Evolutionary conservation across 1,139 yeast species (phyloP), one percentile per base, ranked within the genome.

Genomic region (Candida pseudoviswanathii): DNA sequence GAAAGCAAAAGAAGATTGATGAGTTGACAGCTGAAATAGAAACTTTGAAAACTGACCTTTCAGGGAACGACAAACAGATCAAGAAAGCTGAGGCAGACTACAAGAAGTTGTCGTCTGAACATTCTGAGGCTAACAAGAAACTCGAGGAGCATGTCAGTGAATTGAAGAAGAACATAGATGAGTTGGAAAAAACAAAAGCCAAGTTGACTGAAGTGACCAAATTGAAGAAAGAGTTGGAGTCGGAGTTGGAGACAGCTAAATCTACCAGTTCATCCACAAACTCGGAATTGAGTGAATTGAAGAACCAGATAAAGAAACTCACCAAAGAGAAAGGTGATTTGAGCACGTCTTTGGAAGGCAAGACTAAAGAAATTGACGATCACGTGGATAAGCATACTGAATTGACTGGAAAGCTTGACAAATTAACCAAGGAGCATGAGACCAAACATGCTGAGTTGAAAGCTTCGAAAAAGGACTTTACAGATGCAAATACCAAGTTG

Each of bases 271-370:
- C 24, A 7, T 29, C 41, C 7, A 47, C 37, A 10, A 27, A 21
- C 21, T 6, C 44, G 2, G 43, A 54, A 33, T 37, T 52, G 24
- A 44, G 39, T 27, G 31, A 32, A 27, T 47, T 38, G 49, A 31
- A 34, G 6, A 51, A 44, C n/a, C 63, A 71, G 16, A 45, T 67
- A 2, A 51, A 49, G 25, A 30, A 51, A 1, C 46, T 43, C 22
- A 32, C 38, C n/a, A 46, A 43, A n/a, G 44, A 53, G n/a, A 37
- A 47, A 27, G 50, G 47, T 27, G 38, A 34, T n/a, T 46, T 53
- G 25, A 46, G 9, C 11, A 36, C 43, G 7, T 51, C 49, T 21
- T 44, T 51, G 37, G 38, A 36, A 25, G 10, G 11, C 24, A 41
- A 37, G 29, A 25, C 31, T 21, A 47, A 49, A 36, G 38, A 44